Evolutionary conservation across 2,329 filamentous ascomycete species (phyloP), one percentile per base, ranked within the genome.

Genomic region (Amphichorda felina): DNA sequence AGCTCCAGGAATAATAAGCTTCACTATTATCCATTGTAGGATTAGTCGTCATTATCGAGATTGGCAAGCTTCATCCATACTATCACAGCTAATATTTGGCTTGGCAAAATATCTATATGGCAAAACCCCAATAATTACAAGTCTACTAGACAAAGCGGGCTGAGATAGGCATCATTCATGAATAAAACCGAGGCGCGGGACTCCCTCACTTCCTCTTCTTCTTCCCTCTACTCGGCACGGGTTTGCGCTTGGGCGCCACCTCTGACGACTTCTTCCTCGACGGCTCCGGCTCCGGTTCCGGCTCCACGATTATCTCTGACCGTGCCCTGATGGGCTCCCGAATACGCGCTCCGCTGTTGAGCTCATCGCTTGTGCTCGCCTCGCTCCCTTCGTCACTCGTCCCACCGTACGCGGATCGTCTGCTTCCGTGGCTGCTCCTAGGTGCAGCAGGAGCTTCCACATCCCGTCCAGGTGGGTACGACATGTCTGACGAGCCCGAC

Each of bases 231-330:
- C 46, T 46, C 16, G 44, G 48, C 19, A 50, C 49, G 5, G 52
- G 43, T 38, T 62, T 66, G 42, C 57, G 54, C 47, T 65, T 66
- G n/a, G 49, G 43, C 14, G 60, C 53, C 18, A 7, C 14, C 15
- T 30, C 18, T 28, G 61, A 56, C 39, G 59, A 54, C 40, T 57
- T 50, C 43, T 60, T 68, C 46, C 55, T 59, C 14, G 40, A 42
- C 45, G 52, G 42, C 45, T 56, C 37, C 17, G 42, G 39, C 39
- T 41, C 45, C 30, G 55, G 55, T 39, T 24, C 21, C 21, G 21
- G 21, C 10, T 62, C 57, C 6, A 63, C 59, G 8, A 63, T 50
- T 13, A 63, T 57, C 27, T 57, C 54, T 33, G 58, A 21, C 9
- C 31, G 21, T 10, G 21, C 21, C 21, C 15, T 29, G 27, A 29